phyloP scores from a whole-genome alignment of 2,329 filamentous ascomycete species.

The Paradendryphiella salina region DNA sequence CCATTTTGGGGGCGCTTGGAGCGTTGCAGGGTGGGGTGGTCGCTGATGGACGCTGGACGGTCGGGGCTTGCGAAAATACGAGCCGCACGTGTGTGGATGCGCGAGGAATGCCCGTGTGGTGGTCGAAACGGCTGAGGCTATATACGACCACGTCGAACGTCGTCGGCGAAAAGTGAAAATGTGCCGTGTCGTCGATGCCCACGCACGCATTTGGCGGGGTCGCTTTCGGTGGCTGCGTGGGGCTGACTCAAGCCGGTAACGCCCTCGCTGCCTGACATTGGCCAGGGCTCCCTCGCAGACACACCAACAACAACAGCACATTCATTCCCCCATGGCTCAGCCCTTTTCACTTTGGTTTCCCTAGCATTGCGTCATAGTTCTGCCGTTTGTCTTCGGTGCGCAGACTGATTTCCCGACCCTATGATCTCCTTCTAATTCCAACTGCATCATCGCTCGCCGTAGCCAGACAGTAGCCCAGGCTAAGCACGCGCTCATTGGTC shows the following conservation, averaged over 20 bases:
- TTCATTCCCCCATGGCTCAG: constrained; percentile 4
- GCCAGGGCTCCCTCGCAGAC: constrained; percentile 23
- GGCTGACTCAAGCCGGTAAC: constrained; percentile 18
- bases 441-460: neutral
- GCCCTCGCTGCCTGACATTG: constrained; percentile 31
- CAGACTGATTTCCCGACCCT: neutral
- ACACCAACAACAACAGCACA: constrained; percentile 17
- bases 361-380: neutral
- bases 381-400: neutral
- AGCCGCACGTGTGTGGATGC: neutral
- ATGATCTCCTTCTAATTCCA: constrained; percentile 4
- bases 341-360: neutral
- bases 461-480: neutral
- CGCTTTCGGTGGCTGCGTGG: constrained; percentile 18
- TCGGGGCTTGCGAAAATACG: neutral
- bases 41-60: constrained; percentile 1
- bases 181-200: constrained; percentile 27
- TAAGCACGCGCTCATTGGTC: constrained; percentile 15
- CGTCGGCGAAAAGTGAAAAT: constrained; percentile 29
- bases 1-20: constrained; percentile 61
- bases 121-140: constrained; percentile 7
- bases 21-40: constrained; percentile 8
- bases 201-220: constrained; percentile 28
- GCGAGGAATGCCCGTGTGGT: neutral
- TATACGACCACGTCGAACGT: constrained; percentile 10